Evolutionary conservation across 176 grass and related monocot species (phyloP), one percentile per base, ranked within the genome.

Genomic region (Dactylis glomerata): DNA sequence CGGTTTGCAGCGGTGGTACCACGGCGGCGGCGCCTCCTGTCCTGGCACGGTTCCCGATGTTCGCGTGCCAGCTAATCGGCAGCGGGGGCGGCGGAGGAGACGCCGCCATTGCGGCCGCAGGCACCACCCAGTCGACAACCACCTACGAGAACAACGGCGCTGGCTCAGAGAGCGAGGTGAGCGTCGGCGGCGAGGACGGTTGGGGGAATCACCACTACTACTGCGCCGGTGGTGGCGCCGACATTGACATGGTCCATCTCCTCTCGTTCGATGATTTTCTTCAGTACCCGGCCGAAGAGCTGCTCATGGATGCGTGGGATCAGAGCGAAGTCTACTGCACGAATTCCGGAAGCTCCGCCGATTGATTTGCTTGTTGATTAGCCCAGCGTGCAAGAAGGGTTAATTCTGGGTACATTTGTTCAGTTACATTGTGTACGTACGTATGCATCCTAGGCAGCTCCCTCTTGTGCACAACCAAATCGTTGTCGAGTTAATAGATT

Each of bases 21-120:
- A 28, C 3, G 5, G 6, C 52, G 9, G 7, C 33, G 24, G 31
- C 28, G 6, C 5, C 23, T 14, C 22, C 79, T 44, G 22, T 79
- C 17, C 66, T 80, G 5, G 16, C 65, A 51, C 27, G 67, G 80
- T 32, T 79, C 47, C 84, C 88, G 12, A 4, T 90, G 20, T 90
- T 90, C 57, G 74, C 56, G 8, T 90, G 88, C 84, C 88, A 90
- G 30, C 46, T 87, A 31, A 16, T 28, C 33, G 88, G 58, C 54
- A 19, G 49, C 49, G 49, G 44, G 44, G 63, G 50, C 8, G 2
- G 27, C 27, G 72, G 45, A 20, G 72, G 0, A 0, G 27, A 2
- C 17, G 17, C 16, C 4, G 66, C 34, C 7, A 28, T 19, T 73
- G 70, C 42, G 16, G 26, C 45, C 10, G 45, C 72, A 50, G 42